Base-by-base conservation (phyloP, 2,329 filamentous ascomycete species). In the Microsporum canis region DNA sequence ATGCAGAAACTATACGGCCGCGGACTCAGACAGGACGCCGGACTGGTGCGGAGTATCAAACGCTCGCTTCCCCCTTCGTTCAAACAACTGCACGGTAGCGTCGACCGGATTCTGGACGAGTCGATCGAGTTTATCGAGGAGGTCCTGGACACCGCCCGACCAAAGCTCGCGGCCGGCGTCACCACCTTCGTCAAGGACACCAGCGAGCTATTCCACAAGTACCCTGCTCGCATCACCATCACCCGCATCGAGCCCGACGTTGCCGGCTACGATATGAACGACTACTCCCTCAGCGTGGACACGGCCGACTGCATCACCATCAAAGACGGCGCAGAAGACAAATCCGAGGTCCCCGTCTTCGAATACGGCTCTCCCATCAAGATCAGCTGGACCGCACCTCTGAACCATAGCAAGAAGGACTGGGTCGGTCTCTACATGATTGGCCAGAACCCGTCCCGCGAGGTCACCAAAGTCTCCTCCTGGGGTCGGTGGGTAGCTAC, bases 391-490 rank as follows among this genome's bases (percentile, higher is more conserved):
- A 88, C 84, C 33, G 94, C 92, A 0, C 92, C 94, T 0, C 80
- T 85, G 41, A 89, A 91, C 65, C 94, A 97, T 75, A 87, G 86
- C 76, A 91, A 88, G 71, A 88, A 87, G 68, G 94, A 99, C 73
- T 99, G 94, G 94, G 86, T 99, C 59, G 92, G 92, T 3, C 80
- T 99, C 4, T 99, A 97, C 78, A 91, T 91, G 83, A 90, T 99
- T 2, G 91, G 90, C 2, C 92, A 97, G 74, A 99, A 96, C 70
- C 83, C 85, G 5, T 94, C 89, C 5, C 84, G 92, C 45, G 89
- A 96, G 43, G 78, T 87, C 12, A 96, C 94, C 1, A 86, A 89
- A 59, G 84, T 96, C 7, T 84, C 89, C 3, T 95, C 90, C 1
- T 84, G 92, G 60, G 91, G 92, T 41, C 85, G 94, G 61, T 99